Conservation (phyloP, 2,329 filamentous ascomycete genomes). For the Apiospora rasikravindrae region DNA sequence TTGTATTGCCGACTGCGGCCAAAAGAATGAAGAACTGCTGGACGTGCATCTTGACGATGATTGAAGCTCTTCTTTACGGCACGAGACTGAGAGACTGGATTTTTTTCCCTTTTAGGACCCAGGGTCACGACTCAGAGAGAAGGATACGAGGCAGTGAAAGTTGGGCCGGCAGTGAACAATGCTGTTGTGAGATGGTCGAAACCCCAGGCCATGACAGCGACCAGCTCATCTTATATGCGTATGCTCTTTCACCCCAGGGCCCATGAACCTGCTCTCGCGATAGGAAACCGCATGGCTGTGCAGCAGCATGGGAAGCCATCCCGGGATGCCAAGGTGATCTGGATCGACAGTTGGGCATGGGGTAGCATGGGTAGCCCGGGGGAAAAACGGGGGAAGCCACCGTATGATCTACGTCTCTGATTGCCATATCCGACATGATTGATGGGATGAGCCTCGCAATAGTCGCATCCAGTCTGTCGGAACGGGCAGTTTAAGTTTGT, state of each 20-base stretch:
- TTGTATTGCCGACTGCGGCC: constrained; percentile 5
- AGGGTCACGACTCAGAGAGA: neutral
- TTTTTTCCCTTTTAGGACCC: neutral
- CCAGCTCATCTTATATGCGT: neutral
- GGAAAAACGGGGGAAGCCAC: neutral
- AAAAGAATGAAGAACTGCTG: constrained; percentile 10
- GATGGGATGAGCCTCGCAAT: neutral
- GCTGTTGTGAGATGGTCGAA: neutral
- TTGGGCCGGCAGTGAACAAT: neutral
- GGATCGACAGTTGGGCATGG: neutral
- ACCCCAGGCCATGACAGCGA: neutral
- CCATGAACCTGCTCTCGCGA: neutral
- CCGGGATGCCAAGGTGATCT: neutral
- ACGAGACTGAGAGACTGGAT: neutral
- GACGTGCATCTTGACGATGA: constrained; percentile 5
- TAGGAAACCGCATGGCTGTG: neutral
- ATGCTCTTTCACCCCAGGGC: too few species aligned
- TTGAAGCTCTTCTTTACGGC: neutral
- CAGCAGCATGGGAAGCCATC: neutral
- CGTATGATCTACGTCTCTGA: constrained; percentile 10
- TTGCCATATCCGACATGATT: neutral
- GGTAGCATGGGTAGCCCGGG: neutral
- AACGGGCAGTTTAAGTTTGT: neutral
- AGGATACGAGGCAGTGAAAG: neutral
- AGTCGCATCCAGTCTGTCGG: neutral